Base-by-base conservation (phyloP, 495 filamentous ascomycete genomes). In the Penicillium diatomitis region DNA sequence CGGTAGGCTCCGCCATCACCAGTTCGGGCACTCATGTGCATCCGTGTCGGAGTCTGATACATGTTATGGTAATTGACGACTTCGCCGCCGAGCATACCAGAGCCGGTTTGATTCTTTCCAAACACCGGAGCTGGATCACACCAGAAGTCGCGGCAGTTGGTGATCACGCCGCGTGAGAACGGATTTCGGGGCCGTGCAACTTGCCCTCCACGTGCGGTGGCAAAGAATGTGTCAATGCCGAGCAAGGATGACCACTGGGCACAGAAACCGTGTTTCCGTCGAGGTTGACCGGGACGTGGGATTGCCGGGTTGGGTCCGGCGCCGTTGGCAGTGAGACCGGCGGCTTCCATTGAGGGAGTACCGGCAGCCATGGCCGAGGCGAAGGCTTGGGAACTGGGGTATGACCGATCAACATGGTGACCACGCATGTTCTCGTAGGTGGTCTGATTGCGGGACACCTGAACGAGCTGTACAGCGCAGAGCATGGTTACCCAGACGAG, bases 111-210 rank as follows among this genome's bases (percentile, higher is more conserved):
- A 32, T 86, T 78, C 48, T 74, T 76, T 34, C 86, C 81, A 66
- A 96, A 89, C 32, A 94, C 57, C 6, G 92, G 90, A 11, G 84
- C 80, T 0, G 86, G 79, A 60, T 96, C 92, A 56, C 87, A 88
- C 87, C 88, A 98, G 65, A 98, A 98, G 66, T 98, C 92, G 48
- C 82, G 88, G 60, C 91, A 97, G 55, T 98, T 98, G 32, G 81
- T 81, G 30, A 91, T 51, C 10, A 87, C 63, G 11, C 94, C 92
- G 34, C 79, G 77, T 32, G 85, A 90, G 65, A 88, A 98, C 0
- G 88, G 89, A 56, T 98, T 98, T 32, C 73, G 70, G 47, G 80
- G 78, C 29, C 70, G 72, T 12, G 62, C 60, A 10, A 65, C 58
- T 39, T 75, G 70, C 11, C 71, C 69, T 34, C 70, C 72, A 38